phyloP scores from a whole-genome alignment of 495 filamentous ascomycete genomes.

The Neurospora intermedia region DNA sequence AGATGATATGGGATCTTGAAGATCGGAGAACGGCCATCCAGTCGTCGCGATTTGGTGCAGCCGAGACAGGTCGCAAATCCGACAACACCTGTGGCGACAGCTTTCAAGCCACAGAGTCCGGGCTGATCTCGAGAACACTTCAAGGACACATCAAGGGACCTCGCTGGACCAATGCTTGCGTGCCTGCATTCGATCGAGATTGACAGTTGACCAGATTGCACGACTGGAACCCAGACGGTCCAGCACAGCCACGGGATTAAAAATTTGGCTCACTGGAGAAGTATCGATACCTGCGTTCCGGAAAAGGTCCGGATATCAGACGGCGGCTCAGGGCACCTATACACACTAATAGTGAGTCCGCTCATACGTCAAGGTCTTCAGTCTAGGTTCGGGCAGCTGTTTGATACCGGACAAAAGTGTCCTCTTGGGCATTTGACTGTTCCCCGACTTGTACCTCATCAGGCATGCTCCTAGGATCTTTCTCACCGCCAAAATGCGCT shows the following conservation, averaged over 20 bases:
- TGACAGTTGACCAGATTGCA: not conserved
- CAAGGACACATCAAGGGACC: not conserved
- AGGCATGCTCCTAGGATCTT: not conserved
- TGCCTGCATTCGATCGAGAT: not conserved
- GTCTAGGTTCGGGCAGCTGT: not conserved
- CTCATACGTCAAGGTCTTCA: not conserved
- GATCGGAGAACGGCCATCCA: not conserved
- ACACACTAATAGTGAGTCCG: not conserved
- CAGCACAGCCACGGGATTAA: constrained; percentile 3
- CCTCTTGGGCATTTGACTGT: not conserved
- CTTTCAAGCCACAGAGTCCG: not conserved
- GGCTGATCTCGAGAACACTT: not conserved
- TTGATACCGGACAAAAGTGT: not conserved
- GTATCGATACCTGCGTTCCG: not conserved
- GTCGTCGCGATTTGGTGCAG: not conserved
- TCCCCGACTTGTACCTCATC: not conserved
- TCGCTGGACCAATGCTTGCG: not conserved
- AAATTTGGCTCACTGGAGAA: not conserved
- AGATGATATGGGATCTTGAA: not conserved
- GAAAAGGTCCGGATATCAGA: not conserved
- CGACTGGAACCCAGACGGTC: constrained; percentile 1
- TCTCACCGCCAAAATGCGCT: not conserved
- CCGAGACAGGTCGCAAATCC: not conserved
- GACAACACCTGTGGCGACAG: not conserved
- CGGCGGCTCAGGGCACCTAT: not conserved